Evolutionary conservation across 371 early-diverging fungal species (phyloP), one percentile per base, ranked within the genome.

Genomic region (Mortierella sp.): DNA sequence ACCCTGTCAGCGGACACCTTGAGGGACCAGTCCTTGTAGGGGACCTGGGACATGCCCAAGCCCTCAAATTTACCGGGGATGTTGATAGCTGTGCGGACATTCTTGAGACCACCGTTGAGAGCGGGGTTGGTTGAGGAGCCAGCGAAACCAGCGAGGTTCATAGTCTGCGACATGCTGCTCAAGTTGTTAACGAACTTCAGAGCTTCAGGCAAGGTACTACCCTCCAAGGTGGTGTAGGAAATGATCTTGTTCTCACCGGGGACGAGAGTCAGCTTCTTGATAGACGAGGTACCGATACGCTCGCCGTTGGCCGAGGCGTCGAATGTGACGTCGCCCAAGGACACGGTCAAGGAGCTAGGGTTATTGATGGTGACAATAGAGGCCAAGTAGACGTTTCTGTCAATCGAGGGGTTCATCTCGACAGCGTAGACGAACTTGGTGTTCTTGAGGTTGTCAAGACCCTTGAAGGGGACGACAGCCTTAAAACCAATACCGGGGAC

Each of bases 401-500:
- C 71, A 11, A 52, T 52, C 13, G 50, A 70, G 13, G 76, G 48
- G 65, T 71, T 45, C 19, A 76, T 60, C n/a, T 82, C 80, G 68
- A 86, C 48, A 48, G 77, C 52, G 72, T 65, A 75, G 38, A 70
- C 47, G 42, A 76, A 83, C 50, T 73, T 76, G n/a, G 75, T 75
- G 26, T 21, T 52, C n/a, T 70, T 45, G 38, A 87, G 58, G 76
- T 80, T 80, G 72, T 86, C 60, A 38, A 86, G 63, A 9, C 86
- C 86, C 38, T 58, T 58, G 50, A 86, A 71, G 34, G 71, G 65
- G 14, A 75, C 75, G n/a, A 54, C 57, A 54, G 78, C 58, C 68
- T 83, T 70, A 77, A 87, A 83, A n/a, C 83, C 83, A 50, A 87
- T 87, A 10, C 80, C 83, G 47, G 77, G 58, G 72, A 87, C 74